Conservation (phyloP, 306 rosid genomes). For the Sesbania bispinosa region DNA sequence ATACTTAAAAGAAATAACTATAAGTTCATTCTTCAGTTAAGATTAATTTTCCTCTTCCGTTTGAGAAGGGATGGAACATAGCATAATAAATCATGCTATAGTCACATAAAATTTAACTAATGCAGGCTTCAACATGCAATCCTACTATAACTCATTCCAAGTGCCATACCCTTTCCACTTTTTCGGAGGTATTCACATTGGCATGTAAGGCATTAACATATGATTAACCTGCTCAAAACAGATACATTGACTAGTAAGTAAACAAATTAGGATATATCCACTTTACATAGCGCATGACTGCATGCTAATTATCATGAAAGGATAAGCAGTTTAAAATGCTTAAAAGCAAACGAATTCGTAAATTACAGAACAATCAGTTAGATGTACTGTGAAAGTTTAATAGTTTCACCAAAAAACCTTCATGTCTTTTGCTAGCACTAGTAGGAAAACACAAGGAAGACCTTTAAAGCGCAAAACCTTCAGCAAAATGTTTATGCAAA, state of each 20-base stretch:
- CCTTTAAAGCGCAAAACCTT: too few species aligned
- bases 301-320: too few species aligned
- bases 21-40: not conserved
- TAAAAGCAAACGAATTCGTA: too few species aligned
- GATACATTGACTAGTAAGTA: conserved; percentile 15
- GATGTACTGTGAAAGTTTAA: not conserved
- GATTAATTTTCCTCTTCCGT: not conserved
- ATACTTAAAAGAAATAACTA: not conserved
- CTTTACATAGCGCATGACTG: too few species aligned
- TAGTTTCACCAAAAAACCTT: not conserved
- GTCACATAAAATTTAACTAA: not conserved
- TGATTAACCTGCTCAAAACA: conserved; percentile 65
- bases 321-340: too few species aligned
- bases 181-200: conserved; percentile 87
- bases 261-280: conserved; percentile 1
- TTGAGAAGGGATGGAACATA: not conserved
- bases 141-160: conserved; percentile 13
- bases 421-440: not conserved
- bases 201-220: conserved; percentile 80
- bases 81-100: conserved; percentile 14
- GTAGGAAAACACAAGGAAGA: not conserved
- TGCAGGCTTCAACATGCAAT: conserved; percentile 3
- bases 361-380: too few species aligned
- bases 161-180: conserved; percentile 79
- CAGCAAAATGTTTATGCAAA: too few species aligned